Conservation (phyloP, 163 green algal species). For the Botryococcus braunii region DNA sequence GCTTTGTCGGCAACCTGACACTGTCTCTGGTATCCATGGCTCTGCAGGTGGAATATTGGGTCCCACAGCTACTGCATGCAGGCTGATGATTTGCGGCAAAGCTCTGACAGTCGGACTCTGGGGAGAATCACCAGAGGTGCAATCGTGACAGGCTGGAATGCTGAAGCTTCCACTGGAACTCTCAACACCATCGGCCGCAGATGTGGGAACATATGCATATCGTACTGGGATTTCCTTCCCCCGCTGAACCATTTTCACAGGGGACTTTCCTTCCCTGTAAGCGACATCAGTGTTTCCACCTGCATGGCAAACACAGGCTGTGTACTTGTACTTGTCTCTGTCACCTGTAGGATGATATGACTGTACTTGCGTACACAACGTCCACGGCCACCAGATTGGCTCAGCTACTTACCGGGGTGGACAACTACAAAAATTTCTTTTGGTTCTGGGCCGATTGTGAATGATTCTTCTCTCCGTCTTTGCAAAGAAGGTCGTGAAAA, state of each 20-base stretch:
- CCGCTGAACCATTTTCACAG: too few species aligned
- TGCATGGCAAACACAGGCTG: neutral
- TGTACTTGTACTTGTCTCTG: neutral
- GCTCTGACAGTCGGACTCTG: too few species aligned
- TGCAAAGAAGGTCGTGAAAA: neutral
- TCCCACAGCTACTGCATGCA: too few species aligned
- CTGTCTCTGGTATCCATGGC: too few species aligned
- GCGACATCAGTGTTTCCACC: constrained; percentile 1
- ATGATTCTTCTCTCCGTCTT: neutral
- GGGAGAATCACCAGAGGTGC: neutral
- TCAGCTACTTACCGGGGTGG: constrained; percentile 2
- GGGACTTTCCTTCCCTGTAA: constrained; percentile 7
- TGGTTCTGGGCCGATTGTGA: neutral
- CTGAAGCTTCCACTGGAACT: neutral
- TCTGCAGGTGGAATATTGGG: too few species aligned
- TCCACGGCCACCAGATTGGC: neutral
- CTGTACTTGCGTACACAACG: too few species aligned
- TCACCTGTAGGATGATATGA: too few species aligned
- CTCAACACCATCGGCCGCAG: too few species aligned
- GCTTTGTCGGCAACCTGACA: too few species aligned
- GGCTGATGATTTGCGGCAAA: too few species aligned
- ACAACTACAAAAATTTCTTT: constrained; percentile 8
- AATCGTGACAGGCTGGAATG: neutral
- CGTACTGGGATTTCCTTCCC: too few species aligned
- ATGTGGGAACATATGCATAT: too few species aligned